phyloP scores from a whole-genome alignment of 2,329 filamentous ascomycete genomes.

The Byssoonygena ceratinophila region DNA sequence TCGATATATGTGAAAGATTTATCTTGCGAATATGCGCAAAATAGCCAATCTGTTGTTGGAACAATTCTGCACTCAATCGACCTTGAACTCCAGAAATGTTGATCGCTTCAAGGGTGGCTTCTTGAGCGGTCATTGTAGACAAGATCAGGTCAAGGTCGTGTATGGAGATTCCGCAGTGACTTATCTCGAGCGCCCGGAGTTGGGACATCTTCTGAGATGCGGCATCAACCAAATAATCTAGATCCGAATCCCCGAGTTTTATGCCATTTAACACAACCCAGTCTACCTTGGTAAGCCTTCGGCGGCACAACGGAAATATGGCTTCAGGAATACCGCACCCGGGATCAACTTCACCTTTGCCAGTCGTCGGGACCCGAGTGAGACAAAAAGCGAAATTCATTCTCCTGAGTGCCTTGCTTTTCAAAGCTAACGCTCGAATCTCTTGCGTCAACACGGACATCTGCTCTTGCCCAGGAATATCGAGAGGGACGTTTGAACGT shows the following conservation, averaged over 20 bases:
- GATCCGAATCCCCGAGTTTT: slow-evolving; percentile 57
- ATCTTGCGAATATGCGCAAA: slow-evolving; percentile 57
- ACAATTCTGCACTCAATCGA: slow-evolving; percentile 52
- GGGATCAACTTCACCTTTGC: slow-evolving; percentile 43
- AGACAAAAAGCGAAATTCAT: slow-evolving; percentile 57
- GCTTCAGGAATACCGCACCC: slow-evolving; percentile 62
- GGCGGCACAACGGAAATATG: slow-evolving; percentile 56
- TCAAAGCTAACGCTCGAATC: slow-evolving; percentile 55
- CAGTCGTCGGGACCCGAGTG: slow-evolving; percentile 45
- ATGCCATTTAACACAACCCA: slow-evolving; percentile 62
- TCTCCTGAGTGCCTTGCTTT: slow-evolving; percentile 51
- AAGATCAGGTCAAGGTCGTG: slow-evolving; percentile 48
- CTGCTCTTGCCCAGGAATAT: slow-evolving; percentile 43
- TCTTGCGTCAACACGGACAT: slow-evolving; percentile 57
- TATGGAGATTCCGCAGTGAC: slow-evolving; percentile 47
- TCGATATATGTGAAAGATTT: slow-evolving; percentile 54
- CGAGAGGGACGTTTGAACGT: slow-evolving; percentile 47
- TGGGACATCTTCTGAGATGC: slow-evolving; percentile 55
- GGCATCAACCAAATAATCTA: slow-evolving; percentile 57
- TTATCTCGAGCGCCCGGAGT: slow-evolving; percentile 57
- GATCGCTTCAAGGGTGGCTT: slow-evolving; percentile 55
- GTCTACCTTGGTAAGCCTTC: slow-evolving; percentile 57
- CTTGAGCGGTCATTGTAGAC: slow-evolving; percentile 54
- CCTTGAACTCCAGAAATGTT: slow-evolving; percentile 58
- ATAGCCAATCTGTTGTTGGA: slow-evolving; percentile 56